Evolutionary conservation across 2,329 filamentous ascomycete genomes (phyloP), one percentile per base, ranked within the genome.

Genomic region (Hypoxylon sp.): DNA sequence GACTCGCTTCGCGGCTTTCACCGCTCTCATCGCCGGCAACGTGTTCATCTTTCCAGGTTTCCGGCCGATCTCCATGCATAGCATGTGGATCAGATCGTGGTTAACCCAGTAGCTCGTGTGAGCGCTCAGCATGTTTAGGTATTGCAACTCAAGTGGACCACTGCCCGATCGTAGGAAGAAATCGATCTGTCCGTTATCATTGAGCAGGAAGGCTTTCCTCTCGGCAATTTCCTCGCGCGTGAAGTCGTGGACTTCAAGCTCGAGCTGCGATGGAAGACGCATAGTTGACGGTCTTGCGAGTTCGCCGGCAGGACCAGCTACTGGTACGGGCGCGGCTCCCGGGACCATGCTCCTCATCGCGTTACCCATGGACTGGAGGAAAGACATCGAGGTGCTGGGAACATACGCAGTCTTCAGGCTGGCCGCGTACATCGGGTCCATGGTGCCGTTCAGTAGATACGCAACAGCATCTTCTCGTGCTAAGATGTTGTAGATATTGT

Each of bases 111-210:
- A 99, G 75, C 91, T 94, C 58, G 92, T 93, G 77, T 99, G 95
- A 7, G 95, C 95, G 59, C 93, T 92, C 56, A 99, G 80, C 95
- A 99, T 99, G 70, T 97, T 97, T 34, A 98, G 79, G 75, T 99
- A 99, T 78, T 98, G 94, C 22, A 97, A 93, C 77, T 97, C 95
- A 34, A 99, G 81, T 3, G 94, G 90, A 0, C 95, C 95, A 1
- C 92, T 91, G 0, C 93, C 91, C 6, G 92, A 93, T 50, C 88
- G 88, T 50, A 99, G 80, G 71, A 90, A 96, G 78, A 88, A 99
- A 76, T 99, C 95, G 41, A 99, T 89, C 78, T 99, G 95, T 0
- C 94, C 94, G 69, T 98, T 98, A 72, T 99, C 95, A 70, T 99
- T 99, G 3, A 99, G 85, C 6, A 97, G 77, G 64, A 89, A 90